These are phyloP conservation scores for Crotalaria pallida DNA, from an alignment of 306 rosid genomes.

Conservation along the genomic window DNA sequence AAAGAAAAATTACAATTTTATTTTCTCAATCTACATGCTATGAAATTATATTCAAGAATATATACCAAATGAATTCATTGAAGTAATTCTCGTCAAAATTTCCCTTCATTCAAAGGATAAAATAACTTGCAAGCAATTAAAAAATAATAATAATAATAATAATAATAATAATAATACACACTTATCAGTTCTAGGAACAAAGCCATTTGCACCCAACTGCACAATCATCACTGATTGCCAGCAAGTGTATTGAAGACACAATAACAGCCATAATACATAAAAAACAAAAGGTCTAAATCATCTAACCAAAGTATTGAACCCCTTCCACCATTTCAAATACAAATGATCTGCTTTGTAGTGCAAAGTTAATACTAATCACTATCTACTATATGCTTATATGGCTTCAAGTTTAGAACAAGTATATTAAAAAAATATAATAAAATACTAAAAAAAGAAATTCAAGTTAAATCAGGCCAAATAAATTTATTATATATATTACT, in stretches of 20 bases:
- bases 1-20: background rate
- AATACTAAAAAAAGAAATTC: background rate
- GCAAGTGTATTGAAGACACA: background rate
- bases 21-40: background rate
- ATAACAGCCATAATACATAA: background rate
- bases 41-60: background rate
- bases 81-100: background rate
- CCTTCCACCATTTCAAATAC: background rate
- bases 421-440: background rate
- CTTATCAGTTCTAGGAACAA: conserved; percentile 2
- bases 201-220: background rate
- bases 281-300: background rate
- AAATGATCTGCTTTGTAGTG: background rate
- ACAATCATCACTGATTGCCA: background rate
- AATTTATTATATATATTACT: no score
- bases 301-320: background rate
- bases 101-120: background rate
- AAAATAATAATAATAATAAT: no score
- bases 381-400: background rate
- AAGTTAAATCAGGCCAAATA: background rate
- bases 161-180: no score
- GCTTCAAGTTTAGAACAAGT: conserved; percentile 3
- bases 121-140: background rate
- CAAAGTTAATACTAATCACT: background rate
- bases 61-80: background rate